These are phyloP conservation scores for Talaromyces pinophilus DNA, from an alignment of 2,329 filamentous ascomycete species.

Conservation along the genomic window DNA sequence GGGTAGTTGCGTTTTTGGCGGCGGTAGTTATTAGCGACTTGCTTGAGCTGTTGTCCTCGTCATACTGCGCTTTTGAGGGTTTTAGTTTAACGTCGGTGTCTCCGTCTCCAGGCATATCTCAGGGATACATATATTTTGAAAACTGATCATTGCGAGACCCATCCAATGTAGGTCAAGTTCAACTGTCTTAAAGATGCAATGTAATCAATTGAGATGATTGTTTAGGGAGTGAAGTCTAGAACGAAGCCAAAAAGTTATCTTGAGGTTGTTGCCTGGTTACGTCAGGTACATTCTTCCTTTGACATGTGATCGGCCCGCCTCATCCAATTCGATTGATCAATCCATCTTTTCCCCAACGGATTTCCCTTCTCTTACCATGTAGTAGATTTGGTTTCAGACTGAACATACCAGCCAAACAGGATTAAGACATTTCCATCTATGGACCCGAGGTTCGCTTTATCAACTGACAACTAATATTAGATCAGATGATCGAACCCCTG, in stretches of 20 bases:
- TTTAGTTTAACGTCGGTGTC: not conserved
- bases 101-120: constrained; percentile 11
- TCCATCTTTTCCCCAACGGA: not conserved
- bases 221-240: not conserved
- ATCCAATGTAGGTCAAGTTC: not conserved
- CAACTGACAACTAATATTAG: too few species aligned
- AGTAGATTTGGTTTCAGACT: not conserved
- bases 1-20: constrained; percentile 37
- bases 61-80: not conserved
- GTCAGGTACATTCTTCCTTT: constrained; percentile 17
- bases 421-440: not conserved
- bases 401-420: not conserved
- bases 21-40: constrained; percentile 24
- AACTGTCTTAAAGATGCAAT: not conserved
- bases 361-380: not conserved
- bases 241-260: constrained; percentile 18
- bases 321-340: constrained; percentile 3
- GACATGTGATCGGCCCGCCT: constrained; percentile 26
- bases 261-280: constrained; percentile 20
- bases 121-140: not conserved
- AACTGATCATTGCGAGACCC: not conserved
- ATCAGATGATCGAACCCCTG: not conserved
- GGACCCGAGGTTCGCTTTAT: not conserved
- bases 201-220: not conserved
- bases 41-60: not conserved